These are phyloP conservation scores for Septoria petroselini DNA, from an alignment of 2,329 filamentous ascomycete genomes.

Conservation along the genomic window DNA sequence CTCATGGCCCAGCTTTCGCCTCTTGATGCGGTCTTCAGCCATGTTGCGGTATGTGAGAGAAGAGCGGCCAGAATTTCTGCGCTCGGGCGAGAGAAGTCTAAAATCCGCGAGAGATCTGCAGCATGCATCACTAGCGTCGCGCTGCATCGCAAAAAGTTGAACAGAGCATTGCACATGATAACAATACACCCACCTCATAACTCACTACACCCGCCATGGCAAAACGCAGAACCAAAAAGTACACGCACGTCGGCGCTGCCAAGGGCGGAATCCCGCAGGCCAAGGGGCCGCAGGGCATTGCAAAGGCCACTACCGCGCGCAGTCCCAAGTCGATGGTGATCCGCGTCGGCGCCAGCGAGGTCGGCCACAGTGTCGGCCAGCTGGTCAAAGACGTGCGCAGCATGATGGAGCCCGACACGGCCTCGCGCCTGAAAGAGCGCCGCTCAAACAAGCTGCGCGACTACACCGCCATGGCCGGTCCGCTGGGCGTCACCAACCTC, in stretches of 20 bases:
- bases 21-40: conserved; percentile 40
- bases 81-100: background rate
- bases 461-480: conserved; percentile 93
- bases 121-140: conserved; percentile 5
- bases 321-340: conserved; percentile 98
- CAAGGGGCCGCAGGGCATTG: conserved; percentile 50
- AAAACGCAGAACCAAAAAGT: conserved; percentile 78
- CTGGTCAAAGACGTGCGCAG: conserved; percentile 84
- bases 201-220: conserved; percentile 58
- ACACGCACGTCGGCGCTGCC: conserved; percentile 71
- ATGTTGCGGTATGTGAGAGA: conserved; percentile 29
- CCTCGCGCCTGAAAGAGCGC: conserved; percentile 82
- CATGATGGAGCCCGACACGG: conserved; percentile 96
- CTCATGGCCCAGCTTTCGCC: conserved; percentile 41
- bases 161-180: background rate
- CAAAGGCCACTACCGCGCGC: conserved; percentile 58
- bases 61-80: too few relatives aligned
- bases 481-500: conserved; percentile 87
- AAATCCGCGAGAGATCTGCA: background rate
- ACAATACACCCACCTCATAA: background rate
- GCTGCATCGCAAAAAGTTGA: conserved; percentile 6
- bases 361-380: conserved; percentile 87
- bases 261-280: conserved; percentile 53
- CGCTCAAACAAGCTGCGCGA: conserved; percentile 84
- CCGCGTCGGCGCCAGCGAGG: conserved; percentile 88